Base-by-base conservation (phyloP, 2,329 filamentous ascomycete genomes). In the Taxawa tesnikishii region DNA sequence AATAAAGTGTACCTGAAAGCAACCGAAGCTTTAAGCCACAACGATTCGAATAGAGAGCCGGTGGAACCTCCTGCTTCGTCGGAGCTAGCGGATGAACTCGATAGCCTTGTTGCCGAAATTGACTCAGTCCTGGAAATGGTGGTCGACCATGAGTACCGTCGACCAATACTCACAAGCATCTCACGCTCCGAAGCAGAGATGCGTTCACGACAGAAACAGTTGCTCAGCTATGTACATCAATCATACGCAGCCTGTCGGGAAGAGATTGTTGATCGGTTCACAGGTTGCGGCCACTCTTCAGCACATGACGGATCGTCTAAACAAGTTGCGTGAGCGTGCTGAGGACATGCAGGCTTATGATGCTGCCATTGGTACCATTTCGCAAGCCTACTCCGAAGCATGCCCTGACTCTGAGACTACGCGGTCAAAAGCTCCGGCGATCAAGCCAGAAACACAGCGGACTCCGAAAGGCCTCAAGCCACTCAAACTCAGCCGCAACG, bases 51-150 rank as follows among this genome's bases (percentile, higher is more conserved):
- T 24, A 38, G 44, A 3, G 41, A 15, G 13, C 11, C 28, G 12
- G 15, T 17, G 8, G 6, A 18, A 6, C 21, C 15, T 2, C 21
- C 17, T 3, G 26, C 33, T 15, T 14, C 30, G 12, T 28, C 24
- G 7, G 31, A 19, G 1, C 8, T 37, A 6, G 23, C 35, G 6
- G 27, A 33, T 28, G 35, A 37, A 12, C 31, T 37, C 7, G 75
- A 81, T 41, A 79, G 75, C 4, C 59, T 83, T 3, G 77, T 79
- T 43, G 61, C 74, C 0, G 79, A 83, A 47, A 75, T 83, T 25
- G 58, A 78, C 1, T 72, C 77, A 0, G 73, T 83, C 2, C 70
- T 76, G 5, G 72, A 79, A 39, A 83, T 83, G 72, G 73, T 77
- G 0, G 65, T 76, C 1, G 75, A 82, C 41, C 70, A 79, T 43